These are phyloP conservation scores for Kalmusia sp. DNA, from an alignment of 2,329 filamentous ascomycete genomes.

Conservation along the genomic window DNA sequence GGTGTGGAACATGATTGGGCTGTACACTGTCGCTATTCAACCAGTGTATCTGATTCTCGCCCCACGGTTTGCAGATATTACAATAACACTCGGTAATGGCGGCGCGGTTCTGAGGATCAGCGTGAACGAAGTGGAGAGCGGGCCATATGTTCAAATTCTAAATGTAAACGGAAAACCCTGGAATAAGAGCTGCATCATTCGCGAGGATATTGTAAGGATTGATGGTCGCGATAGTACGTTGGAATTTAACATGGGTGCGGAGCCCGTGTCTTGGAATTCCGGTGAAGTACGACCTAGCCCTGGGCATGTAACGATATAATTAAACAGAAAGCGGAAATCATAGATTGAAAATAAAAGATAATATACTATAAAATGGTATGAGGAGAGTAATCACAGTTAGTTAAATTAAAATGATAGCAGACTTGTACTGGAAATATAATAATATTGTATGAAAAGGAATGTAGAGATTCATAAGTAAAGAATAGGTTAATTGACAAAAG, in stretches of 20 bases:
- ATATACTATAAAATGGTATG: no score
- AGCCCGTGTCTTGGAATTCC: not conserved
- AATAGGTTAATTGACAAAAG: no score
- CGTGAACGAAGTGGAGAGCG: constrained; percentile 44
- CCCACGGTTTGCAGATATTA: constrained; percentile 42
- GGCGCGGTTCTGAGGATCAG: constrained; percentile 53
- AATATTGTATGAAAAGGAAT: no score
- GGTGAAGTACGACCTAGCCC: constrained; percentile 10
- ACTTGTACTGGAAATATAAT: no score
- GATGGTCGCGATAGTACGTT: constrained; percentile 13
- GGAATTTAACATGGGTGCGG: constrained; percentile 13
- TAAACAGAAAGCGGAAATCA: not conserved
- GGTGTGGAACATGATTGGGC: constrained; percentile 52
- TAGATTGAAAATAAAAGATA: not conserved
- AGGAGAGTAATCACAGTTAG: no score
- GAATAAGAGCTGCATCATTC: constrained; percentile 59
- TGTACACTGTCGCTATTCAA: constrained; percentile 52
- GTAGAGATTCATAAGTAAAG: no score
- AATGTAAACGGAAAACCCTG: constrained; percentile 57
- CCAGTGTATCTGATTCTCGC: constrained; percentile 49
- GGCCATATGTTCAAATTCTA: constrained; percentile 58
- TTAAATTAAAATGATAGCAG: no score
- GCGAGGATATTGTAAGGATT: constrained; percentile 53
- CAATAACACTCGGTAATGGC: constrained; percentile 18
- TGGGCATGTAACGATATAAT: not conserved